Base-by-base conservation (phyloP, 176 grass and related monocot species). In the Stipa capillata region DNA sequence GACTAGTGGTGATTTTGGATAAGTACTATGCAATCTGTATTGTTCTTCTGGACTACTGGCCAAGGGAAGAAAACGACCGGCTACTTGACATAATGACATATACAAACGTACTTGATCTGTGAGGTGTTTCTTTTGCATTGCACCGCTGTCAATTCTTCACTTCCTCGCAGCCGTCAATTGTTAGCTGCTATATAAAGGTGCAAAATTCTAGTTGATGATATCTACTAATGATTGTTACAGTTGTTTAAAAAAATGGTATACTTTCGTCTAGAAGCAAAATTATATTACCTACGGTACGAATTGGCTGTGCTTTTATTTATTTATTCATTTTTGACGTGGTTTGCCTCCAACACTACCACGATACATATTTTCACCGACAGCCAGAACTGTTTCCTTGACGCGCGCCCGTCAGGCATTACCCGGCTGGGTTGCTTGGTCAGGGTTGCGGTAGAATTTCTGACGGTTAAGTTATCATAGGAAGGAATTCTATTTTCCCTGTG, bases 1-100 rank as follows among this genome's bases (percentile, higher is more conserved):
- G 69, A 51, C 80, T 51, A 51, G 40, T 64, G 35, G 59, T 47
- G 34, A 9, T 58, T 45, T 7, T 2, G 82, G 82, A 84, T 84
- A 77, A 44, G n/a, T n/a, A n/a, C 61, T 2, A 24, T 54, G 8
- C 15, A 15, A 37, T 32, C 56, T 12, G 15, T 25, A 53, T 18
- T 52, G 45, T 37, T 9, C 33, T 40, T 12, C 52, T 2, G 23
- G 73, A 28, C 35, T 76, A 8, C 39, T 14, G 79, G 66, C 60
- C 66, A 71, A 60, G 65, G 20, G 58, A 15, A 0, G 41, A 74
- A 39, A 74, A 74, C 13, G 71, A 74, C n/a, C 1, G 18, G 23
- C 66, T 25, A 47, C 66, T 69, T 47, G 49, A 35, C 49, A 12
- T 42, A n/a, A 18, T 25, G 33, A n/a, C n/a, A n/a, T n/a, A n/a